phyloP scores from a whole-genome alignment of 441 rosid genomes.

The Gossypium gossypioides region DNA sequence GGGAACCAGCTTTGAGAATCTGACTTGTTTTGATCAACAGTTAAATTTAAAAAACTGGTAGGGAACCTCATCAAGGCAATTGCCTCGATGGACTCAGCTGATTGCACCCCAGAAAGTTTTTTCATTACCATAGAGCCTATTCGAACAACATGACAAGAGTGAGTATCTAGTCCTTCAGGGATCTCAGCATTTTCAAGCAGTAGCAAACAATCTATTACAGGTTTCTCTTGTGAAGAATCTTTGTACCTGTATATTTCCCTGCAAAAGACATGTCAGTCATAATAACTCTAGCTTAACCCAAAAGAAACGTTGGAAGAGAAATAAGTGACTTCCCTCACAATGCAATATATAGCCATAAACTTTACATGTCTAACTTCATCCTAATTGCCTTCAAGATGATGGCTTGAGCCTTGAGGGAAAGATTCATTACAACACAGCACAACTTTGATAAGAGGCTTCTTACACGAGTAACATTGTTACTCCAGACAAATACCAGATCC shows the following conservation, averaged over 20 bases:
- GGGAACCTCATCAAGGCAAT: slow-evolving; percentile 75
- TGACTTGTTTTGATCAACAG: slow-evolving; percentile 11
- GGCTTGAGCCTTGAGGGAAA: neutral
- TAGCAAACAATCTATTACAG: slow-evolving; percentile 47
- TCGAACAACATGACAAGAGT: slow-evolving; percentile 30
- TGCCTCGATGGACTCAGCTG: slow-evolving; percentile 67
- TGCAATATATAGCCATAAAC: neutral
- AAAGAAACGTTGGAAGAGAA: neutral
- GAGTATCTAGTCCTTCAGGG: slow-evolving; percentile 38
- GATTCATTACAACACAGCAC: neutral
- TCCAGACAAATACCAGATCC: neutral
- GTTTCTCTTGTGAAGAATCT: slow-evolving; percentile 29
- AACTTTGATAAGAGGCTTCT: neutral
- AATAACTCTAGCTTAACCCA: neutral
- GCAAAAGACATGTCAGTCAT: slow-evolving; percentile 11
- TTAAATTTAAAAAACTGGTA: slow-evolving; percentile 38
- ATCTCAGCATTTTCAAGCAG: slow-evolving; percentile 49
- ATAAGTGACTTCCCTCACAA: neutral
- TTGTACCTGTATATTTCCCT: slow-evolving; percentile 64
- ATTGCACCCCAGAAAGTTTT: slow-evolving; percentile 71
- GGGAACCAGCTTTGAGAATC: slow-evolving; percentile 55
- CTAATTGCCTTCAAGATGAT: neutral
- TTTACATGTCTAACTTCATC: neutral
- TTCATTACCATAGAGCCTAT: slow-evolving; percentile 63
- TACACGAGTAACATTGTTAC: neutral